Conservation (phyloP, 2,329 filamentous ascomycete species). For the Colletotrichum acutatum region DNA sequence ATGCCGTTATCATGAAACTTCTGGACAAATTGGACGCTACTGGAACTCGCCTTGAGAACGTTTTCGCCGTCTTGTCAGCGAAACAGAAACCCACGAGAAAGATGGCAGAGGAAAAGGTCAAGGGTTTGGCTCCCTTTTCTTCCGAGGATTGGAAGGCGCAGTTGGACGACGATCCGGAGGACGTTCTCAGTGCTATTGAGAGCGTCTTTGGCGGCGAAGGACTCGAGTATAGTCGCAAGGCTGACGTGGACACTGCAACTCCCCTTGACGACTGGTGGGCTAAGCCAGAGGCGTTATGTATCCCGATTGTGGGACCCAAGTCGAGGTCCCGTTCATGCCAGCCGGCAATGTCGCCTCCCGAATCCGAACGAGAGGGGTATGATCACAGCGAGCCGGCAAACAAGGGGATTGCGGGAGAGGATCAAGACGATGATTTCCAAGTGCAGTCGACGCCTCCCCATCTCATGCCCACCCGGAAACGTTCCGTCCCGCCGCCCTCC, state of each 20-base stretch:
- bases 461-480: slow-evolving; percentile 43
- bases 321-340: neutral
- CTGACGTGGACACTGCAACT: slow-evolving; percentile 46
- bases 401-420: slow-evolving; percentile 36
- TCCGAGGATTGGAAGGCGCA: slow-evolving; percentile 51
- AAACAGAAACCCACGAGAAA: slow-evolving; percentile 58
- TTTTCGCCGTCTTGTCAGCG: slow-evolving; percentile 60
- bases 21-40: slow-evolving; percentile 65
- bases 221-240: slow-evolving; percentile 43
- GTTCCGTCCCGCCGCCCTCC: slow-evolving; percentile 25
- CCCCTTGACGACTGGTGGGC: slow-evolving; percentile 62
- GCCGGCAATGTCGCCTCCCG: slow-evolving; percentile 27
- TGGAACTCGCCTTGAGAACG: slow-evolving; percentile 62
- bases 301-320: slow-evolving; percentile 24
- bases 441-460: slow-evolving; percentile 60
- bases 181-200: slow-evolving; percentile 50
- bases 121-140: slow-evolving; percentile 62
- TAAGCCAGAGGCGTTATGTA: neutral
- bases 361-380: slow-evolving; percentile 32
- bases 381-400: neutral
- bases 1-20: slow-evolving; percentile 60
- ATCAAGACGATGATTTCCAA: slow-evolving; percentile 63
- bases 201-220: slow-evolving; percentile 53
- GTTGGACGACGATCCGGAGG: slow-evolving; percentile 40
- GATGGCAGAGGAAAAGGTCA: slow-evolving; percentile 59